These are phyloP conservation scores for Taphrina deformans DNA, from an alignment of 1,139 yeast species.

Conservation along the genomic window DNA sequence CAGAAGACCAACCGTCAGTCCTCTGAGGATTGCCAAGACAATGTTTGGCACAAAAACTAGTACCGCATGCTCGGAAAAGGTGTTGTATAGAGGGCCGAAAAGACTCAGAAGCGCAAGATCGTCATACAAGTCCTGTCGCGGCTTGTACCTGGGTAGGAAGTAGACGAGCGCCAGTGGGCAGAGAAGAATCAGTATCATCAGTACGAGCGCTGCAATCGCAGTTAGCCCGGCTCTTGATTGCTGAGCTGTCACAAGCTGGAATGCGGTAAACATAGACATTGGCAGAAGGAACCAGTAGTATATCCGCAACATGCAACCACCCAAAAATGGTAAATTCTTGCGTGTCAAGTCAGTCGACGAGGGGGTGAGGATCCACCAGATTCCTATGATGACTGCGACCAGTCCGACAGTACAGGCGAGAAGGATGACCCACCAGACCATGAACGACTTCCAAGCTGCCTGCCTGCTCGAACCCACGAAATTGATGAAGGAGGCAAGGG, in stretches of 20 bases:
- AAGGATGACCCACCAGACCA: conserved; percentile 44
- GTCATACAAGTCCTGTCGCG: conserved; percentile 41
- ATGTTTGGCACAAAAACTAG: conserved; percentile 38
- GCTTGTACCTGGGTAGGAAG: conserved; percentile 38
- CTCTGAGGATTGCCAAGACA: conserved; percentile 42
- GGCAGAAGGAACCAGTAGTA: conserved; percentile 43
- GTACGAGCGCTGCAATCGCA: conserved; percentile 43
- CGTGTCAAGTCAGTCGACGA: conserved; percentile 13
- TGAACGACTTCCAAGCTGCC: conserved; percentile 47
- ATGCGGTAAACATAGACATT: conserved; percentile 43
- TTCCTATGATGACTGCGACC: conserved; percentile 14
- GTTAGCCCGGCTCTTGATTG: conserved; percentile 41
- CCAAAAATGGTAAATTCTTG: conserved; percentile 29
- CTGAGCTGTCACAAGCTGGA: conserved; percentile 43
- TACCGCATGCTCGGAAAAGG: conserved; percentile 40
- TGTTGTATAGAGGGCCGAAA: conserved; percentile 45
- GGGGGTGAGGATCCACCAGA: conserved; percentile 29
- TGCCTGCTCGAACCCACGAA: conserved; percentile 41
- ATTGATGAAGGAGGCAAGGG: conserved; percentile 41
- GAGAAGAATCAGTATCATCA: conserved; percentile 42
- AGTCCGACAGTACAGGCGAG: conserved; percentile 36
- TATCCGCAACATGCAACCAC: conserved; percentile 16
- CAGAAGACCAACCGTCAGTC: conserved; percentile 45
- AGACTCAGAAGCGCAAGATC: conserved; percentile 43
- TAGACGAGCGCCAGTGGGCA: conserved; percentile 40